Evolutionary conservation across 768 basidiomycete genomes (phyloP).

Genomic region (Steccherinum ochraceum): DNA sequence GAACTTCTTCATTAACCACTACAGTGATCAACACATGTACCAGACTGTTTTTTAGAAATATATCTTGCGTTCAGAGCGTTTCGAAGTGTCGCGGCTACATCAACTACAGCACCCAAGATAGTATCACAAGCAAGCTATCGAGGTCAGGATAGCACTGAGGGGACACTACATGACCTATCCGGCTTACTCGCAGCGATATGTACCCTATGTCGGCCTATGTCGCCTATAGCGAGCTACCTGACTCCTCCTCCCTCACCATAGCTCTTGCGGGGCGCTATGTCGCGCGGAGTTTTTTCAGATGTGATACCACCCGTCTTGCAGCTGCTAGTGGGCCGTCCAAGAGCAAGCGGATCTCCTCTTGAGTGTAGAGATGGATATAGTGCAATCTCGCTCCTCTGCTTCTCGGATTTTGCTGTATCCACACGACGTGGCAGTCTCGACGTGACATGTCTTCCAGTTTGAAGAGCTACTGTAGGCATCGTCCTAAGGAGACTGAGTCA

Average conservation of each 20-base stretch:
- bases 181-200: not conserved
- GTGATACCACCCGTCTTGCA: too few species aligned
- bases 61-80: not conserved
- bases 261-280: too few species aligned
- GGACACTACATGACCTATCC: not conserved
- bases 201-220: not conserved
- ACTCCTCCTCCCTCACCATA: not conserved
- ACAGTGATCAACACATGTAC: not conserved
- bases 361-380: too few species aligned
- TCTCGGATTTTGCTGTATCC: too few species aligned
- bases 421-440: too few species aligned
- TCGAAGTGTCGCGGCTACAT: not conserved
- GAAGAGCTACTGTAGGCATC: too few species aligned
- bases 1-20: not conserved
- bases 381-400: too few species aligned
- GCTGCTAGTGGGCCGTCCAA: too few species aligned
- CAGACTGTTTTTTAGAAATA: not conserved
- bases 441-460: too few species aligned
- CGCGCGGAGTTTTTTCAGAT: not conserved
- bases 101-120: not conserved
- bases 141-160: not conserved
- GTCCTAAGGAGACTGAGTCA: too few species aligned
- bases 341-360: too few species aligned
- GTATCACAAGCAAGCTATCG: not conserved
- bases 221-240: not conserved